A percentile compares a stretch with the other conserved stretches of the same genome.
Evolutionary conservation across 208 protist species (phyloP).

Genomic region (Porcisia deanei): DNA sequence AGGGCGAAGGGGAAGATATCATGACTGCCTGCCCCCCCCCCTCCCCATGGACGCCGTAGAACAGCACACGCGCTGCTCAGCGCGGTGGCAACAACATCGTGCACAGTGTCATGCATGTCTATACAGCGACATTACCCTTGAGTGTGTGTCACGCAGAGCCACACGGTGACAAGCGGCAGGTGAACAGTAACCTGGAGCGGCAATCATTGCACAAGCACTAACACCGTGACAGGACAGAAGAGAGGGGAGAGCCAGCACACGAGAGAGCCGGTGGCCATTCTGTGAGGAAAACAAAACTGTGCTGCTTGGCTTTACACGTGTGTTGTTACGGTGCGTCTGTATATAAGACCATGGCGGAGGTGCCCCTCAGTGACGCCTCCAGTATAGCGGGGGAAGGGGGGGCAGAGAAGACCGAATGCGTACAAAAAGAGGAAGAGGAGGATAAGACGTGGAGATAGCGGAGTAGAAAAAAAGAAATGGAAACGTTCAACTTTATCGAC

Average conservation of each 20-base stretch:
- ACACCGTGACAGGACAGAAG: too few species aligned
- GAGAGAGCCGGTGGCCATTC: neutral
- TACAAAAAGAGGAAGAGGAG: neutral
- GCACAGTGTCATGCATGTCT: neutral
- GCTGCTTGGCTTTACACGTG: neutral
- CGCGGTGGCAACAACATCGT: neutral
- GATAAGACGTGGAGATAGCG: neutral
- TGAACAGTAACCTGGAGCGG: conserved; percentile 2
- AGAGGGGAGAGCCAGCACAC: neutral
- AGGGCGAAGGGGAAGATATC: conserved; percentile 33
- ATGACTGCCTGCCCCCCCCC: conserved; percentile 11
- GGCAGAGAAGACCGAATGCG: too few species aligned
- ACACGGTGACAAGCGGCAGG: neutral
- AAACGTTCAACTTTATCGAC: neutral
- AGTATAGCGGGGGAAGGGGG: too few species aligned
- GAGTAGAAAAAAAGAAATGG: neutral
- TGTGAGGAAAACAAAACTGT: too few species aligned
- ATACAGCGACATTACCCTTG: conserved; percentile 4
- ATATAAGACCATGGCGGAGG: too few species aligned
- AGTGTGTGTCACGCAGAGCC: conserved; percentile 9
- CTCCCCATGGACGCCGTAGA: neutral
- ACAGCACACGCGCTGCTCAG: conserved; percentile 7
- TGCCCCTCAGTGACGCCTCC: neutral
- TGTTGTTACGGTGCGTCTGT: neutral
- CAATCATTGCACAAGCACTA: neutral